Base-by-base conservation (phyloP, 2,329 filamentous ascomycete species). In the Trichoderma cornu-damae region DNA sequence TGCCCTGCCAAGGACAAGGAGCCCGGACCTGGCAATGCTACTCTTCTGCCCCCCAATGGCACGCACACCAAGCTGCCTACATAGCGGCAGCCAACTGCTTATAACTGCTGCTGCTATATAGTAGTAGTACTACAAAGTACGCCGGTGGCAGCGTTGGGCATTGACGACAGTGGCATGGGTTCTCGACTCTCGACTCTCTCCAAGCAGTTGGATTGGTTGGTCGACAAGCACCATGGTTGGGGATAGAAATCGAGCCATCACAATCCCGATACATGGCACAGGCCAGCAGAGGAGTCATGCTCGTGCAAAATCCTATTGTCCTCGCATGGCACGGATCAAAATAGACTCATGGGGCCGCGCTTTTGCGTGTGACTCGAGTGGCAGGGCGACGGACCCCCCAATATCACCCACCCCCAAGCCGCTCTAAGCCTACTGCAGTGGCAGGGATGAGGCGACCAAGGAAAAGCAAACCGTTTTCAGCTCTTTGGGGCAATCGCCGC, bases 401-500 rank as follows among this genome's bases (percentile, higher is more conserved):
- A 30, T 40, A 16, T 44, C n/a, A 18, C 52, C 51, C 52, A 38
- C 26, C 32, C 52, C 52, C 32, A 20, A 55, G 52, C 37, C 22
- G 52, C 37, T 46, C 42, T 55, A 55, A n/a, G 52, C 24, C 42
- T 37, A 28, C 26, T 55, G 52, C 52, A 55, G 16, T 20, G 8
- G 52, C 52, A 55, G 52, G 52, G 52, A 47, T 55, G 42, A n/a
- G 40, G 40, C 40, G 20, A 46, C 22, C n/a, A 44, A 37, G 14
- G 38, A 46, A 18, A 35, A 12, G 24, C n/a, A n/a, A n/a, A 47
- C 30, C 22, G 32, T 38, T 16, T 47, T 55, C 52, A 55, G 52
- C 52, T 55, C 52, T 4, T 55, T 55, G n/a, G 12, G 52, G 52
- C 52, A 55, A 38, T 55, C 24, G 52, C 42, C 40, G 52, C 32